Evolutionary conservation across 2,329 filamentous ascomycete species (phyloP), one percentile per base, ranked within the genome.

Genomic region (Alternaria triticimaculans): DNA sequence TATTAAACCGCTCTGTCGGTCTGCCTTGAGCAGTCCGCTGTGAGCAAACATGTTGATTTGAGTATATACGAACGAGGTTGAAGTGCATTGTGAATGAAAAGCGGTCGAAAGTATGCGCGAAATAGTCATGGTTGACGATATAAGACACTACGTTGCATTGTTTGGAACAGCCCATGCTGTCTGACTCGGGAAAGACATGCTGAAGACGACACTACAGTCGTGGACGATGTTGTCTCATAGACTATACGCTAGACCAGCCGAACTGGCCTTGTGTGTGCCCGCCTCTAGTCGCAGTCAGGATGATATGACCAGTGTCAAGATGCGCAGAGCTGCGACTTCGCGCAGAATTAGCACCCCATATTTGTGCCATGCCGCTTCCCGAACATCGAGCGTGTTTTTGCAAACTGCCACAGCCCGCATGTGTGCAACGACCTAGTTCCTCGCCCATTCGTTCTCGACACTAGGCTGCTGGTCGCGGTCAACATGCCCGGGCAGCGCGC

Each of bases 371-470:
- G 41, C 6, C n/a, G 25, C 53, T 55, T 15, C n/a, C 6, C 51
- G 37, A 41, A 41, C 9, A 5, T 41, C 3, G 0, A 21, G 7
- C 23, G 3, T 10, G 18, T 15, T 1, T 3, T 6, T 21, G 49
- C 30, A 53, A 7, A 15, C 30, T 21, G 0, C 30, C 20, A 0
- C 23, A 15, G 8, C 14, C 5, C 1, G 30, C 12, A 12, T 41
- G 0, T 1, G 9, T 3, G 8, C 49, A 41, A 41, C 2, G 3
- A 9, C 9, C 11, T 58, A 70, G 21, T 43, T 54, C 37, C 71
- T 65, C 11, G 71, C 56, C 76, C 76, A 78, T 44, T 71, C 74
- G 43, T 76, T 75, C 44, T 75, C 73, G 10, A 71, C 66, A 9
- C 63, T 66, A 14, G 71, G 64, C 26, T 68, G 70, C 44, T 66